Base-by-base conservation (phyloP, 805 yeast species). In the Kazachstania viticola region DNA sequence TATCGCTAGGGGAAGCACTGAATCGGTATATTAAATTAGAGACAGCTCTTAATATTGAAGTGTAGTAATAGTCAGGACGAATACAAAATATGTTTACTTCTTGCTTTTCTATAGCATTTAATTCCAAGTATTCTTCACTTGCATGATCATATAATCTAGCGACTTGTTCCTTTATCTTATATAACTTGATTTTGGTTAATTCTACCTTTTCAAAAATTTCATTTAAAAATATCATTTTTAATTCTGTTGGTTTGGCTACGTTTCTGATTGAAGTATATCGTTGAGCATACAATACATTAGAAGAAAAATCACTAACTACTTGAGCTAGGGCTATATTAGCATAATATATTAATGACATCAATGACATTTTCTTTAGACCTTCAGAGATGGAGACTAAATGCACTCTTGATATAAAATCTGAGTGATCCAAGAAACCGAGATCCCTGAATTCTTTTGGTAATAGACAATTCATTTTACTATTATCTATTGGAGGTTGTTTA, bases 261-360 rank as follows among this genome's bases (percentile, higher is more conserved):
- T 50, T 48, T 29, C 37, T 40, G 13, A 53, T 45, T 1, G 52
- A 41, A 0, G 58, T 51, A 30, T 38, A 53, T 18, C 39, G 44
- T 21, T 46, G 49, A 28, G 35, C 32, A 32, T 37, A 51, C 16
- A 53, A 37, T 16, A 51, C 49, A 4, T 40, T 40, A 7, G 37
- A 22, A 27, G 37, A 49, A 35, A 46, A 52, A 7, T 45, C 34
- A 23, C 46, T 34, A 9, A 34, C 25, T 2, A 49, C 39, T 24
- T 37, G 42, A 3, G 30, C 17, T 2, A 36, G 14, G 1, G 47
- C 47, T 33, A 40, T 36, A 17, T 40, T 40, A 6, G 50, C 54
- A 36, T 48, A 50, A 27, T 34, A 36, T 18, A 33, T 25, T 9
- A 47, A 27, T 4, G 32, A 31, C n/a, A 29, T 27, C 7, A 41